Base-by-base conservation (phyloP, 768 basidiomycete genomes). In the Tulasnella sp. region DNA sequence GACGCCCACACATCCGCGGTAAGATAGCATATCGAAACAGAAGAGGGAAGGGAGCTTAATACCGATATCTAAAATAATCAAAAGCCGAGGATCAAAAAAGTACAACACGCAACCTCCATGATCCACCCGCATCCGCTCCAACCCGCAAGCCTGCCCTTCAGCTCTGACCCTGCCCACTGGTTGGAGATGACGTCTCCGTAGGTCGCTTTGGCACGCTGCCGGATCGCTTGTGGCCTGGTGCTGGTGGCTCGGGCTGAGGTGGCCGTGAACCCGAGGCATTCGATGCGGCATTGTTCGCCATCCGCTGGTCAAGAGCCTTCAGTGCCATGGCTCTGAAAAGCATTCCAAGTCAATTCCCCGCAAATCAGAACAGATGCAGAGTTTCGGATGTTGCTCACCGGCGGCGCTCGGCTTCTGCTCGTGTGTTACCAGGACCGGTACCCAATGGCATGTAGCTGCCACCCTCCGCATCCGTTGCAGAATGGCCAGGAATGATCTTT, bases 381-480 rank as follows among this genome's bases (percentile, higher is more conserved):
- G 27, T 0, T 7, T 36, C 19, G 3, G 9, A 14, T 18, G 16
- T 48, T n/a, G 36, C 78, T 79, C 81, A 96, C 96, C 97, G 90
- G 87, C 97, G 88, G 80, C 98, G 88, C 87, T 99, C 98, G 27
- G 98, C 98, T 86, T 99, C 98, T 31, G 98, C 98, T 44, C 98
- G 89, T 27, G 96, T 92, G 44, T 79, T 79, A 18, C 76, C 56
- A 62, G 46, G 18, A 21, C 40, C 71, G 10, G 12, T 7, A 83
- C 92, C 93, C 72, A 94, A 88, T 82, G 91, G 91, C 58, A 86
- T 87, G 84, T 95, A 96, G 14, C 87, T 87, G 19, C 91, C 94
- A 80, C 89, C 88, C 84, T 96, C 95, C 48, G 94, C 80, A 83
- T 96, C 95, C 42, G 88, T 86, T 39, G 81, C 48, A 19, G 81